These are phyloP conservation scores for Suillus placidus DNA, from an alignment of 768 basidiomycete species.

Conservation along the genomic window DNA sequence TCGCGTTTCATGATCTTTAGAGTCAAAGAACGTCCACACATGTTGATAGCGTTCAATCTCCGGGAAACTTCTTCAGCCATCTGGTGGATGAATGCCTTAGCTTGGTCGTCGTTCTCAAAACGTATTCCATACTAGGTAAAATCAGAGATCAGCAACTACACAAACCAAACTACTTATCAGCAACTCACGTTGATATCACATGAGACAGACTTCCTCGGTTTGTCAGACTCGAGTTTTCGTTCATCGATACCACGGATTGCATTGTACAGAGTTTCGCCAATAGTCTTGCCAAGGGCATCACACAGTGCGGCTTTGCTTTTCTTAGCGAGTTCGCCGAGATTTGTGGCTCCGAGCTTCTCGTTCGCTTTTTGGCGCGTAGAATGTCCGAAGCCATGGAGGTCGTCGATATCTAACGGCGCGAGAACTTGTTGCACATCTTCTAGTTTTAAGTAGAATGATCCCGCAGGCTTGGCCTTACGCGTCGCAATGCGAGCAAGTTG, in stretches of 20 bases:
- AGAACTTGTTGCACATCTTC: constrained; percentile 58
- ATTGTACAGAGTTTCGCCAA: constrained; percentile 84
- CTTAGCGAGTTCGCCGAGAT: constrained; percentile 65
- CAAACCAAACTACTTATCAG: neutral
- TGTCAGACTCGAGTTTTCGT: constrained; percentile 77
- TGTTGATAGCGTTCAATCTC: constrained; percentile 66
- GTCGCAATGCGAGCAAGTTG: constrained; percentile 93
- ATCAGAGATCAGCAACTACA: constrained; percentile 12
- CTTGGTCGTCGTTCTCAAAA: constrained; percentile 82
- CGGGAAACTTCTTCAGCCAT: constrained; percentile 79
- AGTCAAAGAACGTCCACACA: constrained; percentile 75
- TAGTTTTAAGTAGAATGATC: constrained; percentile 72
- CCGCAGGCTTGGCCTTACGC: constrained; percentile 87
- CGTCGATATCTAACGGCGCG: constrained; percentile 70
- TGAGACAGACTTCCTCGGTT: constrained; percentile 87
- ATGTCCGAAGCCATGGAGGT: constrained; percentile 86
- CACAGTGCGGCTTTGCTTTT: constrained; percentile 68
- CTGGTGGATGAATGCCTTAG: constrained; percentile 73
- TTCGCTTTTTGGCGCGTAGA: constrained; percentile 75
- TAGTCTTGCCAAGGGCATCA: constrained; percentile 74
- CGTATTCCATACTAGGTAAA: constrained; percentile 86
- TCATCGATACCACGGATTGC: constrained; percentile 85
- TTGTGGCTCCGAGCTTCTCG: constrained; percentile 75
- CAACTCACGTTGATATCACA: constrained; percentile 89
- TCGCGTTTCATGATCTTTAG: constrained; percentile 90